Base-by-base conservation (phyloP, 108 stramenopile genomes). In the Nannochloropsis salina region DNA sequence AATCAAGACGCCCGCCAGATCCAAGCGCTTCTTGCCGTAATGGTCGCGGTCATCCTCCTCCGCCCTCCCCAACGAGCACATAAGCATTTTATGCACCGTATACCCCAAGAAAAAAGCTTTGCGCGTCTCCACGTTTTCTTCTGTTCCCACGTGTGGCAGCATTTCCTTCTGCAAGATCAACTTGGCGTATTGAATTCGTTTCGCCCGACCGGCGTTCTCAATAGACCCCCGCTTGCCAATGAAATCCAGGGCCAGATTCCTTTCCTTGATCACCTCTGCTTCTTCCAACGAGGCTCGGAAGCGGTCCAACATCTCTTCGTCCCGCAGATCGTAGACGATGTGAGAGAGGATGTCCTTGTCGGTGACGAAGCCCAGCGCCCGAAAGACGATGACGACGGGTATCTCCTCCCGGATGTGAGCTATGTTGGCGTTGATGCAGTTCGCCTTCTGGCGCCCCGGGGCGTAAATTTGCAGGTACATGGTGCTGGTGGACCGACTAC, bases 61-160 rank as follows among this genome's bases (percentile, higher is more conserved):
- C 41, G 94, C 87, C 18, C 98, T 94, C 15, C 97, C 97, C 80
- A 98, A 87, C 83, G 92, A 93, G 88, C 97, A 98, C 93, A 94
- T 95, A 42, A 98, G 91, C 83, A 98, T 88, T 92, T 98, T 97
- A 93, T 98, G 98, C 44, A 98, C 97, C 43, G 96, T 95, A 92
- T 99, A 99, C 80, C 98, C 97, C 86, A 99, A 87, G 90, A 98
- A 99, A 92, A 98, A 99, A 41, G 96, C 98, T 93, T 99, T 99
- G 90, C 96, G 96, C 40, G 97, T 96, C 89, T 97, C 96, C 85
- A 95, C 95, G 88, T 96, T 94, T 82, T 97, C 96, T 80, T 95
- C 95, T 9, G 93, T 95, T 44, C 97, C 98, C n/a, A 99, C 98
- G 87, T 99, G 98, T 2, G 98, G 98, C 87, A 99, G 92, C 21